phyloP scores from a whole-genome alignment of 2,329 filamentous ascomycete genomes.

The Fusarium zealandicum region DNA sequence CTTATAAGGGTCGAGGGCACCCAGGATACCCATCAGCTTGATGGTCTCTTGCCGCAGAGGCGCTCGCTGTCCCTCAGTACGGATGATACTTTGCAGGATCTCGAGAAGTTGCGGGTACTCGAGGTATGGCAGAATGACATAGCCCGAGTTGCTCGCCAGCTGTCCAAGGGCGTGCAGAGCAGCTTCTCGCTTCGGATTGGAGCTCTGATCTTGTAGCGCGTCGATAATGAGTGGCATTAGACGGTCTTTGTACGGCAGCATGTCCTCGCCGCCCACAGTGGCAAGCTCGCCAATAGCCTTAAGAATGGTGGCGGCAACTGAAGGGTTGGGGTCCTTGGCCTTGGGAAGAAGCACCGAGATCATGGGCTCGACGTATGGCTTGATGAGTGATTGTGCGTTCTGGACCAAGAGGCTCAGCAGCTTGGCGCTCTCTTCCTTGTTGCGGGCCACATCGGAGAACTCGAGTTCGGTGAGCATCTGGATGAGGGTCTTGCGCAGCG shows the following conservation, averaged over 20 bases:
- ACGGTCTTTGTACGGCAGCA: conserved; percentile 88
- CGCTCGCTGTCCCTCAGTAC: conserved; percentile 84
- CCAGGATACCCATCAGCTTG: conserved; percentile 93
- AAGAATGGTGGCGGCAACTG: conserved; percentile 92
- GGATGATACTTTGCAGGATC: conserved; percentile 91
- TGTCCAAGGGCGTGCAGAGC: conserved; percentile 91
- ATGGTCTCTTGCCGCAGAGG: conserved; percentile 92
- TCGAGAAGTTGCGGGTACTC: conserved; percentile 95
- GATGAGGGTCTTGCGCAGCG: conserved; percentile 90
- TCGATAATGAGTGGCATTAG: conserved; percentile 96
- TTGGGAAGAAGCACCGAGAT: conserved; percentile 94
- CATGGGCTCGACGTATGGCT: conserved; percentile 97
- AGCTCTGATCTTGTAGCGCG: conserved; percentile 92
- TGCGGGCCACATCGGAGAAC: conserved; percentile 90
- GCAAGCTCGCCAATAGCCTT: conserved; percentile 94
- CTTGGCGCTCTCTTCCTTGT: conserved; percentile 96
- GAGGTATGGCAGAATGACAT: conserved; percentile 94
- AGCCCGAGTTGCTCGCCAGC: conserved; percentile 93
- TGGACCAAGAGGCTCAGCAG: conserved; percentile 91
- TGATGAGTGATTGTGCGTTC: conserved; percentile 91
- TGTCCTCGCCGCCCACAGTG: conserved; percentile 91
- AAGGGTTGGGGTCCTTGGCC: conserved; percentile 81
- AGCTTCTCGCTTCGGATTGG: conserved; percentile 87
- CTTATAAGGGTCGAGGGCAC: conserved; percentile 94
- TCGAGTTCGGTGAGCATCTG: conserved; percentile 96